Evolutionary conservation across 2,329 filamentous ascomycete species (phyloP), one percentile per base, ranked within the genome.

Genomic region (Fusarium nematophilum): DNA sequence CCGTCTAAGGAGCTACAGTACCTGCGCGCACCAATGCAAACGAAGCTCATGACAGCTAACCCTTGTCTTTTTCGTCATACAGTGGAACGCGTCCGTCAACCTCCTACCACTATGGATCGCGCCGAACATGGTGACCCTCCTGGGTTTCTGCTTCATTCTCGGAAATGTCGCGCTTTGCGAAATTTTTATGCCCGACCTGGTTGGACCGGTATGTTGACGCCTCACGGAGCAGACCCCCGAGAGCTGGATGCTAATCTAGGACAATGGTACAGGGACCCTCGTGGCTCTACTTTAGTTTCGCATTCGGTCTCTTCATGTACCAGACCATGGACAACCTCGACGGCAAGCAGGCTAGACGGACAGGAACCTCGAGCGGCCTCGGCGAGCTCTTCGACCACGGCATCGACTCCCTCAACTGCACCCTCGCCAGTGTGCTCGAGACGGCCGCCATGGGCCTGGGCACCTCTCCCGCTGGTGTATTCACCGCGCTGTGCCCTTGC

Each of bases 321-420:
- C 96, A 95, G 68, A 99, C 95, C 11, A 93, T 99, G 90, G 95
- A 99, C 81, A 99, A 99, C 75, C 90, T 98, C 63, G 95, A 99
- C 76, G 95, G 95, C 67, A 99, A 99, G 79, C 95, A 99, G 80
- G 95, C 95, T 53, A 86, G 95, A 63, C 86, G 95, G 70, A 99
- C 95, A 4, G 93, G 94, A 47, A 97, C 94, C 4, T 98, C 94
- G 25, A 97, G 93, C 73, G 92, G 92, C 1, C 83, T 99, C 21
- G 95, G 95, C 67, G 95, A 99, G 78, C 87, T 99, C 11, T 99
- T 99, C 78, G 95, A 99, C 78, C 95, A 99, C 79, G 95, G 95
- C 64, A 98, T 99, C 77, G 95, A 99, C 78, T 97, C 93, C 23
- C 81, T 99, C 62, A 99, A 99, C 80, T 99, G 95, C 80, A 97